Base-by-base conservation (phyloP, 2,329 filamentous ascomycete genomes). In the Nothophoma quercina region DNA sequence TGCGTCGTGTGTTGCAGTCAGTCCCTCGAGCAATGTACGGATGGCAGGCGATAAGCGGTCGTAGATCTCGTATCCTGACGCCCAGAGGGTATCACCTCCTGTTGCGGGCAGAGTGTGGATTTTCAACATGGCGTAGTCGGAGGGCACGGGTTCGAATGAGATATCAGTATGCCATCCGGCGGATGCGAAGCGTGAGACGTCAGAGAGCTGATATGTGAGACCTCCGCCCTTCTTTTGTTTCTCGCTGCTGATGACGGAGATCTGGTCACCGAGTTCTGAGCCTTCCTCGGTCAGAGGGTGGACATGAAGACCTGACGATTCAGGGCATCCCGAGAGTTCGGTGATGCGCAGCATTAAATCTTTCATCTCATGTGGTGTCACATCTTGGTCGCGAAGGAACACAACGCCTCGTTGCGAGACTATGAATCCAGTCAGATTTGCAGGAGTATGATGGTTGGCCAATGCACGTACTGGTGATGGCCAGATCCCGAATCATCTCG, bases 321-420 rank as follows among this genome's bases (percentile, higher is more conserved):
- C 46, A 13, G 67, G 67, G 30, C 65, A 68, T 33, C 85, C 85
- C 1, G 81, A 78, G 8, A 88, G 75, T 61, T 83, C 75, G 7
- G 87, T 86, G 2, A 89, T 77, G 1, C 80, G 78, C 10, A 85
- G 77, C 26, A 84, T 83, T 0, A 90, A 78, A 46, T 85, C 76
- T 73, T 90, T 90, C 83, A 64, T 88, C 82, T 58, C 79, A 81
- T 29, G 89, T 72, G 64, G 81, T 77, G 62, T 85, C 7, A 68
- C 65, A 52, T 63, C 75, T 58, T 90, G 87, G 23, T 82, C 80
- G 16, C 86, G 83, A 74, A 90, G 88, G 75, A 89, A 88, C 25
- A 89, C 86, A 3, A 90, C 87, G 8, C 87, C 87, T 0, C 87
- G 83, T 54, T 85, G 82, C 1, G 87, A 89, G 59, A 90, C 86